Evolutionary conservation across 2,329 filamentous ascomycete genomes (phyloP), one percentile per base, ranked within the genome.

Genomic region (Penicillium sp.): DNA sequence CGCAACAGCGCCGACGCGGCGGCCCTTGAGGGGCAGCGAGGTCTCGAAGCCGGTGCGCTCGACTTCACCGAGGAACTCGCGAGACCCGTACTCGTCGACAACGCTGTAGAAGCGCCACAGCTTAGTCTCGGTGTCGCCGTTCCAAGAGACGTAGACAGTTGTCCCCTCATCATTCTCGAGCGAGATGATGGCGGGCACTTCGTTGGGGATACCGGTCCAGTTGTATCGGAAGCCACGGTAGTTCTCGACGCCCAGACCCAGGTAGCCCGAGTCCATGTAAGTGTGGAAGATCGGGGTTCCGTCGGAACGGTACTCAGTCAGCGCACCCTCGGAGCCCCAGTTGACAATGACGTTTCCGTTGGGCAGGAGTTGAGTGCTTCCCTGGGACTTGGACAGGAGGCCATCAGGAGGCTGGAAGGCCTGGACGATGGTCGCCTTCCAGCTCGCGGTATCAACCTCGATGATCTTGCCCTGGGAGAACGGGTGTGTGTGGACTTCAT

Each of bases 111-210:
- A 62, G 17, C 56, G 49, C 85, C 85, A 83, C 1, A 56, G 26
- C 6, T 64, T 70, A 0, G 79, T 80, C 67, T 80, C 77, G 0
- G 81, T 84, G 56, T 81, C 81, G 6, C 82, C 82, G 61, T 84
- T 84, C 82, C 82, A 84, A 8, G 80, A 84, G 7, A 85, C 83
- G 68, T 84, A 87, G 35, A 78, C 71, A 21, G 76, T 73, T 29
- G 69, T 71, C n/a, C 63, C 65, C 2, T 67, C 64, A 29, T 70
- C 66, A 17, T 71, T 69, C 6, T 68, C 69, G 56, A 71, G 74
- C 9, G 78, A 76, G 2, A 72, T 69, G 13, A 78, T 69, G 1
- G 74, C 71, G 2, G 77, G 76, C 5, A 62, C 60, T 45, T 75
- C 74, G 21, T 66, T 65, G 0, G 76, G 73, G 19, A 69, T 61